Base-by-base conservation (phyloP, 495 filamentous ascomycete genomes). In the Viridothelium virens region DNA sequence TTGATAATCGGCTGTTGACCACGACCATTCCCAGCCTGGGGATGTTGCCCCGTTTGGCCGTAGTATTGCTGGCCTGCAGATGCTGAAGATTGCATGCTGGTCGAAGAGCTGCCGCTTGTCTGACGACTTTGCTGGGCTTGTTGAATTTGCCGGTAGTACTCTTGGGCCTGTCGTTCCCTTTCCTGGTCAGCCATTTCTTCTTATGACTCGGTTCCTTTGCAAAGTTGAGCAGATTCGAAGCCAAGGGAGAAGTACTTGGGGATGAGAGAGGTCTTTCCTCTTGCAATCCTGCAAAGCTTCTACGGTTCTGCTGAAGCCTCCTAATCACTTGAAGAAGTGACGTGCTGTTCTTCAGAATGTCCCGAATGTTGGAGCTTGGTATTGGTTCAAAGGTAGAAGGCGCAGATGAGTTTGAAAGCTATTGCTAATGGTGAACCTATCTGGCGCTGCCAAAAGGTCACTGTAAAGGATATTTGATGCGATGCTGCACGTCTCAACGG, bases 1-100 rank as follows among this genome's bases (percentile, higher is more conserved):
- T 59, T 59, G 53, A 59, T 59, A 3, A 59, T 4, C 18, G 33
- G 53, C 14, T 59, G 53, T 59, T 59, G 53, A 34, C 25, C 53
- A 9, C 53, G 18, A 59, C 36, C 36, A 14, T 36, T 36, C 3
- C 53, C 53, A 2, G 53, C 33, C 2, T 33, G 53, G 14, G 53
- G 33, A 33, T 18, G 36, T 25, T 16, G 48, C 5, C 10, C 48
- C 11, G 48, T 25, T 36, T 59, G 53, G 18, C 4, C 53, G 31
- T 59, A 59, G 31, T 59, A 59, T 36, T 59, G 53, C 31, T 59
- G 53, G 18, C 53, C 53, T 2, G 11, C 11, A 5, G 6, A 7
- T 10, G 25, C 53, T 9, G 53, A 1, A 33, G 53, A 59, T 59
- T 4, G 53, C 53, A 59, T 59, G 31, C 10, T 59, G n/a, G 6